A percentile compares a stretch with the other conserved stretches of the same genome.
phyloP scores from a whole-genome alignment of 2,329 filamentous ascomycete species.

The Penicillium sp. region DNA sequence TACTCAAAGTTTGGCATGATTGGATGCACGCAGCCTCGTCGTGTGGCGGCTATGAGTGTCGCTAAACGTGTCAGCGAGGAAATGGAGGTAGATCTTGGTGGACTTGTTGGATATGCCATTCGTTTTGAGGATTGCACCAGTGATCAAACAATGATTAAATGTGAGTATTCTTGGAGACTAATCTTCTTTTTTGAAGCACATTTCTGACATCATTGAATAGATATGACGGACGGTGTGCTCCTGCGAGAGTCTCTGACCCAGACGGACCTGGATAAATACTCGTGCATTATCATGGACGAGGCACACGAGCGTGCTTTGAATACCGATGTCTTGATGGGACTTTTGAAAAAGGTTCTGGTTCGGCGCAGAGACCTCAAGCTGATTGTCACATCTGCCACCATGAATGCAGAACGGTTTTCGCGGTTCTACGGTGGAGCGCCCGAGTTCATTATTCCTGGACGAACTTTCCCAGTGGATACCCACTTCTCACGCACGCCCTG shows the following conservation, averaged over 20 bases:
- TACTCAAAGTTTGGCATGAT: constrained; percentile 88
- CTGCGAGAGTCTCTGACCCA: constrained; percentile 91
- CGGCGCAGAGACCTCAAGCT: constrained; percentile 88
- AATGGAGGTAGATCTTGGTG: constrained; percentile 90
- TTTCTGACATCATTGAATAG: constrained; percentile 28
- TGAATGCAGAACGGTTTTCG: constrained; percentile 96
- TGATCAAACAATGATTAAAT: constrained; percentile 93
- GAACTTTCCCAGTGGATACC: constrained; percentile 95
- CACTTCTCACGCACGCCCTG: constrained; percentile 94
- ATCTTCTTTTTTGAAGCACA: background rate
- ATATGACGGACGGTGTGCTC: constrained; percentile 97
- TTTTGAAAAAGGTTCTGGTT: constrained; percentile 95
- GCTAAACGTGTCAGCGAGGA: constrained; percentile 97
- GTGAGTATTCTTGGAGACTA: constrained; percentile 32
- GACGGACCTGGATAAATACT: constrained; percentile 90
- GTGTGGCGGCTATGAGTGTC: constrained; percentile 98
- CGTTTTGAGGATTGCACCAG: constrained; percentile 98
- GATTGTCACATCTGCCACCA: constrained; percentile 96
- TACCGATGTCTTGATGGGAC: constrained; percentile 93
- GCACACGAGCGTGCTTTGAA: constrained; percentile 96
- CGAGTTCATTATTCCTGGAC: constrained; percentile 92
- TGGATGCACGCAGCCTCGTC: constrained; percentile 91
- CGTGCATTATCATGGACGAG: constrained; percentile 99
- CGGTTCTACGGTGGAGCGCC: constrained; percentile 95
- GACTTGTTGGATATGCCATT: constrained; percentile 91